phyloP scores from a whole-genome alignment of 2,329 filamentous ascomycete species.

The Colletotrichum agaves region DNA sequence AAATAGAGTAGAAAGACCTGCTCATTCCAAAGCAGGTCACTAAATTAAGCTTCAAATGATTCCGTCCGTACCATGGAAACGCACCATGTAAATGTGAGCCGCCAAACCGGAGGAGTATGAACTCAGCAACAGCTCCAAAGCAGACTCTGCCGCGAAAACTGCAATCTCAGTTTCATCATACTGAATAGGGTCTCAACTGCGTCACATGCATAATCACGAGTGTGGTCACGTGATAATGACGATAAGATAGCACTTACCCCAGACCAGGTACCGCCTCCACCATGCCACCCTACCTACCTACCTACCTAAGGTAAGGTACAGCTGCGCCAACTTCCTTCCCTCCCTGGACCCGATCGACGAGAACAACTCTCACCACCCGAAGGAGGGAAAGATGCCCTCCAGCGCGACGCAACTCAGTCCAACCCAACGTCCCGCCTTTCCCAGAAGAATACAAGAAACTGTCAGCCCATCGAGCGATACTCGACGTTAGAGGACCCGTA shows the following conservation, averaged over 20 bases:
- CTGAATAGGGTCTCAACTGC: not conserved
- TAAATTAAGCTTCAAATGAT: not conserved
- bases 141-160: too few relatives aligned
- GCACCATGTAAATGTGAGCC: too few relatives aligned
- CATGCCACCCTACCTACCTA: slow-evolving; percentile 33
- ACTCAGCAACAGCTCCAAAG: too few relatives aligned
- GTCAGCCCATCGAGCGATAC: not conserved
- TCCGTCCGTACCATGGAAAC: too few relatives aligned
- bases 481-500: slow-evolving; percentile 3
- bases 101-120: too few relatives aligned
- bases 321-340: slow-evolving; percentile 20
- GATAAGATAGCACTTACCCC: slow-evolving; percentile 24
- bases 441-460: not conserved
- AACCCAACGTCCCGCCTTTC: not conserved
- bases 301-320: too few relatives aligned
- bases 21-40: not conserved
- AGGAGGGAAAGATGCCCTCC: slow-evolving; percentile 29
- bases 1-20: not conserved
- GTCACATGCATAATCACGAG: slow-evolving; percentile 34
- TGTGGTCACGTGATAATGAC: slow-evolving; percentile 36
- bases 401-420: slow-evolving; percentile 8
- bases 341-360: slow-evolving; percentile 30
- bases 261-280: slow-evolving; percentile 22
- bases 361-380: not conserved
- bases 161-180: too few relatives aligned